Base-by-base conservation (phyloP, 225 moss, liverwort and hornwort species). In the Sphagnum contortum region DNA sequence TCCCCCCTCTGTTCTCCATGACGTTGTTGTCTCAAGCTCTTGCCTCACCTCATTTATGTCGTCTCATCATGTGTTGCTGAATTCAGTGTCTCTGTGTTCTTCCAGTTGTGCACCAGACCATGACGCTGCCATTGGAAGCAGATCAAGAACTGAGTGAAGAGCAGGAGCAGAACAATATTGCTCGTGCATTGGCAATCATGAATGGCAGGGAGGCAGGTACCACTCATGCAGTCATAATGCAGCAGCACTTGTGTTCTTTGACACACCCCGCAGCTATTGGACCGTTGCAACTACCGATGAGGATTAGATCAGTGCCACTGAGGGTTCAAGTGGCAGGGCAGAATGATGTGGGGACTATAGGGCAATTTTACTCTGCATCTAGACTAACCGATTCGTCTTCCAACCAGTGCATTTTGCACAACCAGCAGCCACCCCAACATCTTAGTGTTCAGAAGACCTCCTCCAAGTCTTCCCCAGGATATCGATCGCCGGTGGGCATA, bases 141-240 rank as follows among this genome's bases (percentile, higher is more conserved):
- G 98, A 98, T 71, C 53, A 81, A 3, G 93, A 98, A 70, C 87
- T 98, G 50, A 98, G 83, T 50, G 98, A 98, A 67, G 98, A 98
- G 76, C 98, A 98, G 73, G 98, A 98, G 73, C 98, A 98, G 81
- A 93, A 91, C 65, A 91, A 87, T 8, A 98, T 98, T 4, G 98
- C 98, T 10, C 81, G 98, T 57, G 91, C 98, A 4, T 73, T 98
- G 55, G 98, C 98, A n/a, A 75, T 80, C 50, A 87, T 78, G 52
- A 79, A 84, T 59, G 92, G 89, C 54, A 93, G 86, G 62, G 92
- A 92, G 29, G 29, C 29, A 59, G 77, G 80, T 14, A 75, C 67
- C 29, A 29, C 29, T 29, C 29, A 29, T 55, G 47, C 50, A 56
- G 59, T 52, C 61, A 62, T 55, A 12, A 64, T 68, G 57, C 73